Evolutionary conservation across 164 flowering plant genomes (phyloP).

Genomic region (Platanus orientalis): DNA sequence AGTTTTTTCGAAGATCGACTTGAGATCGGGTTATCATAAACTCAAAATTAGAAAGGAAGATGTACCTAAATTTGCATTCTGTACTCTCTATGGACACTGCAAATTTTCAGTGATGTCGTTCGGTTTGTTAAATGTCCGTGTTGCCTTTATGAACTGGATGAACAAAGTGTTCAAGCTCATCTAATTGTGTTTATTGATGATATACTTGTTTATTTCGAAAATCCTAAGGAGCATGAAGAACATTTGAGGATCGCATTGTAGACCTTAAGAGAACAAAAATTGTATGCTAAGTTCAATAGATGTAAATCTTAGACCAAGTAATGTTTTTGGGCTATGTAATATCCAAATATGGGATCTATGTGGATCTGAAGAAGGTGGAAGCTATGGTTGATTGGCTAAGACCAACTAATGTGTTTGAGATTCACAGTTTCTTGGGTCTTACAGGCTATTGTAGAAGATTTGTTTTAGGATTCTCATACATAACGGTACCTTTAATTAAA

Average conservation of each 20-base stretch:
- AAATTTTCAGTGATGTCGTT: slow-evolving; percentile 9
- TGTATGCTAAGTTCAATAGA: slow-evolving; percentile 3
- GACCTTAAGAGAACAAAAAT: not conserved
- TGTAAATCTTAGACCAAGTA: not conserved
- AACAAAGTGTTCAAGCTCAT: not conserved
- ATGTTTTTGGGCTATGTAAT: not conserved
- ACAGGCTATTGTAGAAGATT: too few relatives aligned
- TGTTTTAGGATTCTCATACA: too few relatives aligned
- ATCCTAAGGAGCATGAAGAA: not conserved
- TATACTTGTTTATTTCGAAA: slow-evolving; percentile 4
- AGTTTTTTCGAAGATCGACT: slow-evolving; percentile 8
- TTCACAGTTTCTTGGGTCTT: too few relatives aligned
- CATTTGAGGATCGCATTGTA: not conserved
- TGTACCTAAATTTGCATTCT: not conserved
- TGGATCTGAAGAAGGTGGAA: slow-evolving; percentile 4
- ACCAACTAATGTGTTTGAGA: too few relatives aligned
- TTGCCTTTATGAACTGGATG: not conserved
- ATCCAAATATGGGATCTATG: not conserved
- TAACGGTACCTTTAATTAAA: too few relatives aligned
- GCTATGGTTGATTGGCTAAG: not conserved
- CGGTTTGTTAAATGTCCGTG: not conserved
- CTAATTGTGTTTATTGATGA: slow-evolving; percentile 1
- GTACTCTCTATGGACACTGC: not conserved
- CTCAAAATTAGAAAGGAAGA: not conserved
- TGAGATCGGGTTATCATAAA: slow-evolving; percentile 1